Conservation (phyloP, 2,329 filamentous ascomycete genomes). For the Daldinia sp. region DNA sequence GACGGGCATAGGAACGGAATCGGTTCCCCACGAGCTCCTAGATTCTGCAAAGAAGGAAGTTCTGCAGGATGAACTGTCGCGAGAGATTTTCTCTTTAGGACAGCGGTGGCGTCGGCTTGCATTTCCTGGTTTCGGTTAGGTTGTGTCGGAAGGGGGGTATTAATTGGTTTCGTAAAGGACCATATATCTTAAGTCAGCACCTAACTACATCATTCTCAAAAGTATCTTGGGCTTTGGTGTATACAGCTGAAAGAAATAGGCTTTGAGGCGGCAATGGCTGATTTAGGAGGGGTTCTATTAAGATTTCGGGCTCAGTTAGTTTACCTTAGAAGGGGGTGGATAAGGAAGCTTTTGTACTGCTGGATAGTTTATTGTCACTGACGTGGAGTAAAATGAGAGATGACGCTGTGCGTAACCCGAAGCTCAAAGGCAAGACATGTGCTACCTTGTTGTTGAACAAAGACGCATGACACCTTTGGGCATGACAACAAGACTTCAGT, state of each 20-base stretch:
- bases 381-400: constrained; percentile 4
- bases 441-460: constrained; percentile 2
- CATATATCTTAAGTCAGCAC: not conserved
- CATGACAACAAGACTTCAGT: not conserved
- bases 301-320: not conserved
- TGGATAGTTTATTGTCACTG: constrained; percentile 1
- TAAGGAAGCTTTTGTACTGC: constrained; percentile 10
- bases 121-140: not conserved
- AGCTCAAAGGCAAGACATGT: constrained; percentile 16
- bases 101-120: constrained; percentile 21
- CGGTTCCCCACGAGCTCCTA: constrained; percentile 27
- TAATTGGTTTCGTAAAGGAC: too few relatives aligned
- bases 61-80: constrained; percentile 14
- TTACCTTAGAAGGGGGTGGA: not conserved
- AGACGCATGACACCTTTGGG: not conserved
- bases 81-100: constrained; percentile 19
- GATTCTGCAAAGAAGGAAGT: constrained; percentile 14
- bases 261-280: too few relatives aligned
- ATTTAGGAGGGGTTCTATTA: not conserved
- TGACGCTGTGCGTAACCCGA: not conserved
- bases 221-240: not conserved
- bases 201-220: not conserved
- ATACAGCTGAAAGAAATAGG: not conserved
- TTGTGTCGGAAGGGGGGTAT: too few relatives aligned
- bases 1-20: constrained; percentile 25